Base-by-base conservation (phyloP, 495 filamentous ascomycete genomes). In the Penicillium lividum region DNA sequence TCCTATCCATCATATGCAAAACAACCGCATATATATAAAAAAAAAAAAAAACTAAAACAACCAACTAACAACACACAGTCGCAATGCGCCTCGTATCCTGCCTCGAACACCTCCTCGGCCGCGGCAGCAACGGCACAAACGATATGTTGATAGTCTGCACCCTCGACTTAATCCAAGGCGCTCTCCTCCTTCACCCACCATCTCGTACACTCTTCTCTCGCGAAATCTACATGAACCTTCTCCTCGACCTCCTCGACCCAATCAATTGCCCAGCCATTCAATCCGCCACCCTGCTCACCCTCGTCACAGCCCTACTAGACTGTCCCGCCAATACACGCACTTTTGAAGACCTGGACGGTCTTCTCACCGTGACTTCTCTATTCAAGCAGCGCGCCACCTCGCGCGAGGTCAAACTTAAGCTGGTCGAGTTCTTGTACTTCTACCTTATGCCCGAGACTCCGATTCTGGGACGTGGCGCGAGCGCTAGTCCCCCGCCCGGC, bases 371-470 rank as follows among this genome's bases (percentile, higher is more conserved):
- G n/a, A 96, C 93, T 25, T 92, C 89, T 7, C 81, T 98, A 7
- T 97, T 97, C 82, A 95, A 95, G 71, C 85, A 82, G 58, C 85
- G 89, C 36, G 82, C 84, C 62, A 97, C 92, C 5, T 84, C 84
- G 13, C 83, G 90, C 54, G 90, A 93, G 60, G 93, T 98, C 56
- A 97, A 95, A 72, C 84, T 96, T 62, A 92, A 93, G 65, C 82
- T 96, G 9, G 86, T 97, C 57, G 94, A 98, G 68, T 97, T 98
- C 70, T 76, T 98, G 5, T 96, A 98, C 74, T 97, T 97, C 74
- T 98, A 98, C 72, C 85, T 98, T 49, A 97, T 97, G 87, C 92
- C 93, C 30, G 94, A 98, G 73, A 85, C 82, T 1, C 85, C 89
- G 1, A 80, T 82, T 18, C 77, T 80, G 0, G 61, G 66, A 4